Conservation (phyloP, 176 grass and related monocot species). For the Metroxylon sagu region DNA sequence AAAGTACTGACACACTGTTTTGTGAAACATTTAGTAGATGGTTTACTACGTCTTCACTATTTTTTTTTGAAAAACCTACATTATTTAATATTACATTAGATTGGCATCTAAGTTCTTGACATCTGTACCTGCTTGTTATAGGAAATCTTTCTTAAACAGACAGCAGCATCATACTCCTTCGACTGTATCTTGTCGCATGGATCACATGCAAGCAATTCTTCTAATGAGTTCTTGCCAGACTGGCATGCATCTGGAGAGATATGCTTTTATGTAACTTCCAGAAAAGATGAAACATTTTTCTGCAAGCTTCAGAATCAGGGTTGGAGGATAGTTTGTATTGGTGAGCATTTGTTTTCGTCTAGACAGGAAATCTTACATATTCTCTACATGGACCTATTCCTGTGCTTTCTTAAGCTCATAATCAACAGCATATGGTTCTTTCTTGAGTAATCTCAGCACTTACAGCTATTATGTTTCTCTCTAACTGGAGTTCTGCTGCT, state of each 20-base stretch:
- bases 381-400: not conserved
- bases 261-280: slow-evolving; percentile 58
- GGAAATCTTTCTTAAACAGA: slow-evolving; percentile 44
- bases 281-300: slow-evolving; percentile 34
- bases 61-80: not conserved
- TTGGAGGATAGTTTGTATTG: slow-evolving; percentile 50
- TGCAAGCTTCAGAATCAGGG: slow-evolving; percentile 41
- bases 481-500: slow-evolving; percentile 17
- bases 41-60: no score
- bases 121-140: slow-evolving; percentile 26
- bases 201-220: slow-evolving; percentile 12
- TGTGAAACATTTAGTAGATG: no score
- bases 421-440: not conserved
- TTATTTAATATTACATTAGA: not conserved
- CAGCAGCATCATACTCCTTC: slow-evolving; percentile 34
- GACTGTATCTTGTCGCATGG: slow-evolving; percentile 10
- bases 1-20: no score
- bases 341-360: slow-evolving; percentile 26
- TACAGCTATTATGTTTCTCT: not conserved
- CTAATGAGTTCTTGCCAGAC: slow-evolving; percentile 31
- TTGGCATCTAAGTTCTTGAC: not conserved
- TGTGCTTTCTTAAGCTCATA: not conserved
- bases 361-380: not conserved
- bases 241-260: slow-evolving; percentile 36
- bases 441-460: not conserved